Conservation (phyloP, 75 land plant genomes). For the Pseudotsuga menziesii region DNA sequence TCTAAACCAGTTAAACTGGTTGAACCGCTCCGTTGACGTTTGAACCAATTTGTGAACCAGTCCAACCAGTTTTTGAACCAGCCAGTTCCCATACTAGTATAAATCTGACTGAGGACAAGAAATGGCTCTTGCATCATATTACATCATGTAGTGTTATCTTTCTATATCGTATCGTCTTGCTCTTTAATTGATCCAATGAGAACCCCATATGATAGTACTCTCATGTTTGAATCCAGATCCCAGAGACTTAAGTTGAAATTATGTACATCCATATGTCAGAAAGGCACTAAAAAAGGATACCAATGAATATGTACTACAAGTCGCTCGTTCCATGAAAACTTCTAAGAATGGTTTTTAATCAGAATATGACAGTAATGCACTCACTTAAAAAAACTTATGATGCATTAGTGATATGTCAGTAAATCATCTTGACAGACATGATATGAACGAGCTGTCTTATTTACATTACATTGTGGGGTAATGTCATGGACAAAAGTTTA, state of each 20-base stretch:
- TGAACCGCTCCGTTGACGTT: too few species aligned
- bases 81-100: background rate
- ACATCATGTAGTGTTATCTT: background rate
- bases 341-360: background rate
- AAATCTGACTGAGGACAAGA: background rate
- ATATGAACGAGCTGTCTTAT: background rate
- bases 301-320: background rate
- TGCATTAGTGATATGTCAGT: slow-evolving; percentile 1
- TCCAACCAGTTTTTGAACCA: too few species aligned
- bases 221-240: background rate
- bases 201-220: background rate
- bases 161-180: background rate
- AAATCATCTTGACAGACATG: background rate
- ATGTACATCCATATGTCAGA: background rate
- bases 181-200: background rate
- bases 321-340: background rate
- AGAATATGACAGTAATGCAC: background rate
- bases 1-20: too few species aligned
- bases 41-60: too few species aligned
- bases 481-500: too few species aligned
- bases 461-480: background rate
- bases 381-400: background rate
- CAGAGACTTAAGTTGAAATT: background rate
- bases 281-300: background rate
- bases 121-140: background rate